Evolutionary conservation across 2,329 filamentous ascomycete species (phyloP), one percentile per base, ranked within the genome.

Genomic region (Dothistroma pini): DNA sequence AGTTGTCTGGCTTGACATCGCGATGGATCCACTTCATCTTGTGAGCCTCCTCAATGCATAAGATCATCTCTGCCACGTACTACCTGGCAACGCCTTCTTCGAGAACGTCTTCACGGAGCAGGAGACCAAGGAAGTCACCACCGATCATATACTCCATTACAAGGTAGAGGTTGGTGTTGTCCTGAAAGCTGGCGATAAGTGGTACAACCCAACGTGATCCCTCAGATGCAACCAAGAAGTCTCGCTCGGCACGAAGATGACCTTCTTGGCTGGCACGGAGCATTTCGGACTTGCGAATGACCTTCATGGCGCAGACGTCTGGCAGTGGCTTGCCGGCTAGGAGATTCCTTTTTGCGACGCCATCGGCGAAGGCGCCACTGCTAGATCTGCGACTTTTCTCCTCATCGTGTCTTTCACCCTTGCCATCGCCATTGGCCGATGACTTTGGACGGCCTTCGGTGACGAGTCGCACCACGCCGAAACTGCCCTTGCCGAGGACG

Each of bases 81-180:
- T 90, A 97, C 64, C 85, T 88, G 4, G 93, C 87, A 49, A 90
- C 85, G 0, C 83, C 79, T 74, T 97, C 95, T 58, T 86, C 86
- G 1, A 99, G 81, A 2, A 90, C 85, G 63, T 95, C 92, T 71
- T 96, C 90, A 16, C 93, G 86, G 58, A 97, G 89, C 16, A 99
- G 78, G 0, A 97, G 77, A 1, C 90, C 90, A 0, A 99, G 81
- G 67, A 99, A 97, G 73, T 99, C 93, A 0, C 95, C 93, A 0
- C 93, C 95, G 1, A 96, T 89, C 91, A 97, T 97, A 72, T 96
- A 99, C 62, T 97, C 93, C 92, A 97, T 97, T 56, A 97, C 89
- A 6, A 99, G 84, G 70, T 97, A 97, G 6, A 99, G 81, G 68
- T 90, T 91, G 48, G 84, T 83, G 38, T 84, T 79, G 73, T 97